phyloP scores from a whole-genome alignment of 768 basidiomycete genomes.

The Tubosaeta brunneosetosa region DNA sequence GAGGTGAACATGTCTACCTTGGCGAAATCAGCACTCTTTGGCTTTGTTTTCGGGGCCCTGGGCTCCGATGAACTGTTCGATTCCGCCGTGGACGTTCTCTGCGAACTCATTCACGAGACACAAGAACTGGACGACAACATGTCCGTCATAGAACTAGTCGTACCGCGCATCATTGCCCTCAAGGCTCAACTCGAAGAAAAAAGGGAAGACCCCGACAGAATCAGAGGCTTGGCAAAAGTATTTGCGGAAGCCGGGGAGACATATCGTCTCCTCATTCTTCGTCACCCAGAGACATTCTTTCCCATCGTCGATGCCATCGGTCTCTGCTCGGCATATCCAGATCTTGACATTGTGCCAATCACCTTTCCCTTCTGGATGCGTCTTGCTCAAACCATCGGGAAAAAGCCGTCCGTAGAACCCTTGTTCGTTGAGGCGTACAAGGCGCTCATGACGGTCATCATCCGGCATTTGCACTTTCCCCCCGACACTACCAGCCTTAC shows the following conservation, averaged over 20 bases:
- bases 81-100: conserved; percentile 83
- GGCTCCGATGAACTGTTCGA: conserved; percentile 87
- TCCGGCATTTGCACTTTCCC: conserved; percentile 89
- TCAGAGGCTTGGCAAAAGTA: conserved; percentile 85
- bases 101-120: conserved; percentile 95
- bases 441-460: conserved; percentile 79
- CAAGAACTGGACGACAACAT: conserved; percentile 96
- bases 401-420: conserved; percentile 65
- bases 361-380: conserved; percentile 99
- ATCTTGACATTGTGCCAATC: conserved; percentile 94
- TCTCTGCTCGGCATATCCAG: conserved; percentile 85
- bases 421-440: conserved; percentile 80
- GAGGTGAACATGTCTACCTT: conserved; percentile 66
- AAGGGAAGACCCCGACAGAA: conserved; percentile 79
- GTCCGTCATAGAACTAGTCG: conserved; percentile 79
- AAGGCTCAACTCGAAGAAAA: conserved; percentile 54
- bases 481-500: conserved; percentile 57
- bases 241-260: conserved; percentile 98
- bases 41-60: conserved; percentile 79
- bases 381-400: conserved; percentile 84
- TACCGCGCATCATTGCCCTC: conserved; percentile 79
- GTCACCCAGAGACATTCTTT: conserved; percentile 89
- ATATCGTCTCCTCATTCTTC: conserved; percentile 82
- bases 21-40: conserved; percentile 73
- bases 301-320: conserved; percentile 94